Percentiles rank a stretch among this genome's conserved stretches.
phyloP scores from a whole-genome alignment of 2,329 filamentous ascomycete genomes.

The Colletotrichum sp. region DNA sequence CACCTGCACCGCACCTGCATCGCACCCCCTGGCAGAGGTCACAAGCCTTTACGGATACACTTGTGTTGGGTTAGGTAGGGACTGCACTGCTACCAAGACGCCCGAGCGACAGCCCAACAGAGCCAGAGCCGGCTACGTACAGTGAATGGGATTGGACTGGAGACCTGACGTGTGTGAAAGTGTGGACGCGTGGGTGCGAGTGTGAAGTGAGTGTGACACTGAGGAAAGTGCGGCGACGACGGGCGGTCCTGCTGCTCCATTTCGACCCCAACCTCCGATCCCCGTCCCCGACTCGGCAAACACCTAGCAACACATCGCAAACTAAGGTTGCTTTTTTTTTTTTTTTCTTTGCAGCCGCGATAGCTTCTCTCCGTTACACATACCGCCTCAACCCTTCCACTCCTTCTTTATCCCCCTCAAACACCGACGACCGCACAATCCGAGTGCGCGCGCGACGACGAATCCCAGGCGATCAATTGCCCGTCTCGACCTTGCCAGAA shows the following conservation, averaged over 20 bases:
- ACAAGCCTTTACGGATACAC: neutral
- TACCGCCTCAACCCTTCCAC: neutral
- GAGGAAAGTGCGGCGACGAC: neutral
- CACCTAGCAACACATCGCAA: slow-evolving; percentile 9
- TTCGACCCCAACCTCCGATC: slow-evolving; percentile 19
- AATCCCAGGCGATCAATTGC: neutral
- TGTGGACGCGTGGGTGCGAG: neutral
- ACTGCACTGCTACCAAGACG: neutral
- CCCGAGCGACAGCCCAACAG: neutral
- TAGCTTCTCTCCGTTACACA: neutral
- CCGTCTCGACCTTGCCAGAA: neutral
- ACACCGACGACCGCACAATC: neutral
- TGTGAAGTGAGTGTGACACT: neutral
- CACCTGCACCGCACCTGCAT: neutral
- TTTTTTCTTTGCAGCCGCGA: neutral
- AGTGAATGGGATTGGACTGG: neutral
- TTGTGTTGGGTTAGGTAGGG: neutral
- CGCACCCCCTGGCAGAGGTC: neutral
- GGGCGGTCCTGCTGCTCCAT: neutral
- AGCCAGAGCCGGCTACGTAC: neutral
- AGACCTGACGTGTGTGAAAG: neutral
- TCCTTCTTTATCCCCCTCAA: neutral
- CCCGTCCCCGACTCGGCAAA: slow-evolving; percentile 10
- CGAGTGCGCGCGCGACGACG: neutral
- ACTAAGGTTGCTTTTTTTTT: neutral